Evolutionary conservation across 1,284 basidiomycete species (phyloP).

Genomic region (Heterobasidion parviporum): DNA sequence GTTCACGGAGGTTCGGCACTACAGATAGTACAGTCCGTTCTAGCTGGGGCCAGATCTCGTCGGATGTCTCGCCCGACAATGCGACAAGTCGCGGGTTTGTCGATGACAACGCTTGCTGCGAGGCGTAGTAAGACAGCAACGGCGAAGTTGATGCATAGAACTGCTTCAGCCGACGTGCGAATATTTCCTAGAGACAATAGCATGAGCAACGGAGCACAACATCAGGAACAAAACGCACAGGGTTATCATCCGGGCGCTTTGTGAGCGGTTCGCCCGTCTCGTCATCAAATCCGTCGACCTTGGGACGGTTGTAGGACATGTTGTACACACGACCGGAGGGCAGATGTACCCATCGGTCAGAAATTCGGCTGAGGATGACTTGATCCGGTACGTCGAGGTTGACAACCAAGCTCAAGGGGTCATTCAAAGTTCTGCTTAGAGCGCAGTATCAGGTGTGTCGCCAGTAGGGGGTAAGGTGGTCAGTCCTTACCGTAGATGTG

Average conservation of each 20-base stretch:
- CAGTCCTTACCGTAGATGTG: conserved; percentile 51
- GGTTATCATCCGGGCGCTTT: conserved; percentile 89
- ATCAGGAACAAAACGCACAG: conserved; percentile 42
- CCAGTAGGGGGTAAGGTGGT: conserved; percentile 3
- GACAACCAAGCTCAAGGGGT: conserved; percentile 77
- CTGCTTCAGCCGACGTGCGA: conserved; percentile 69
- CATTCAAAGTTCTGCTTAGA: conserved; percentile 39
- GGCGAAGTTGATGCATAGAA: conserved; percentile 90
- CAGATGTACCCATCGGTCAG: conserved; percentile 91
- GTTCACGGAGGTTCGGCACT: conserved; percentile 51
- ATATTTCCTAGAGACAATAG: conserved; percentile 55
- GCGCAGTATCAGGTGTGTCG: neutral
- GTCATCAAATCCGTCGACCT: conserved; percentile 83
- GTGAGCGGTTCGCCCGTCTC: conserved; percentile 86
- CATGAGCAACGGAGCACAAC: neutral
- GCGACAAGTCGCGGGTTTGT: conserved; percentile 47
- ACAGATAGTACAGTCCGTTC: conserved; percentile 49
- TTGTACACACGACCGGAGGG: conserved; percentile 95
- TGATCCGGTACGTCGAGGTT: conserved; percentile 90
- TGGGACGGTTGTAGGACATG: conserved; percentile 84
- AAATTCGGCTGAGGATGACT: conserved; percentile 85
- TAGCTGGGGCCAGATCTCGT: conserved; percentile 89
- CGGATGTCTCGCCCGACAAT: conserved; percentile 77
- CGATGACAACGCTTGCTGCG: conserved; percentile 15
- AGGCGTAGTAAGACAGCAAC: conserved; percentile 71